A percentile compares a stretch with the other conserved stretches of the same genome.
Conservation (phyloP, 148 eudicot genomes). For the Cornus kousa region DNA sequence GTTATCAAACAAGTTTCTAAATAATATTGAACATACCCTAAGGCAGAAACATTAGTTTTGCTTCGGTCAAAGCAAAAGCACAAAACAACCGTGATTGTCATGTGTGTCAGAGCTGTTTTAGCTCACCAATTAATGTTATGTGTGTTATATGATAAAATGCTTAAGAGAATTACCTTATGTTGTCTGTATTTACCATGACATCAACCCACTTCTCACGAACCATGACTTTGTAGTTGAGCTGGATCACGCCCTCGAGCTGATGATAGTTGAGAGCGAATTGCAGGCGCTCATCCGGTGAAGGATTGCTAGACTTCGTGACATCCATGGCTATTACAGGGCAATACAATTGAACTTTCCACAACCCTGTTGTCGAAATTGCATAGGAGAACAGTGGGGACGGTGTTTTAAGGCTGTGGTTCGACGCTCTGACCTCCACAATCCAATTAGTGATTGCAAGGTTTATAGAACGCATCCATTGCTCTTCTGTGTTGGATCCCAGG, state of each 20-base stretch:
- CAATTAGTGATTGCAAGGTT: slow-evolving; percentile 83
- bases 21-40: no score
- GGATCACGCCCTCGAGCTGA: slow-evolving; percentile 66
- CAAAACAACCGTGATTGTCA: no score
- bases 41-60: no score
- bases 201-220: slow-evolving; percentile 44
- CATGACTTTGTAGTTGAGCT: slow-evolving; percentile 33
- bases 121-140: no score
- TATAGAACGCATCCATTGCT: slow-evolving; percentile 76
- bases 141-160: no score
- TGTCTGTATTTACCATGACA: slow-evolving; percentile 58
- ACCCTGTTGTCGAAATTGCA: slow-evolving; percentile 50
- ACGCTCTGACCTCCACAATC: slow-evolving; percentile 48
- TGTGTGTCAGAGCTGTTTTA: no score
- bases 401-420: slow-evolving; percentile 33
- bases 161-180: slow-evolving; percentile 58
- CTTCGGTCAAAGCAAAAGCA: no score
- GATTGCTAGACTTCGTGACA: slow-evolving; percentile 45
- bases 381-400: slow-evolving; percentile 72
- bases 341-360: slow-evolving; percentile 84
- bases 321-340: slow-evolving; percentile 94
- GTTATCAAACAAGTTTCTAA: no score
- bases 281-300: slow-evolving; percentile 53
- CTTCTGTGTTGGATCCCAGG: slow-evolving; percentile 62
- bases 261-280: slow-evolving; percentile 70